Base-by-base conservation (phyloP, 129 eudicot genomes). In the Flaveria linearis region DNA sequence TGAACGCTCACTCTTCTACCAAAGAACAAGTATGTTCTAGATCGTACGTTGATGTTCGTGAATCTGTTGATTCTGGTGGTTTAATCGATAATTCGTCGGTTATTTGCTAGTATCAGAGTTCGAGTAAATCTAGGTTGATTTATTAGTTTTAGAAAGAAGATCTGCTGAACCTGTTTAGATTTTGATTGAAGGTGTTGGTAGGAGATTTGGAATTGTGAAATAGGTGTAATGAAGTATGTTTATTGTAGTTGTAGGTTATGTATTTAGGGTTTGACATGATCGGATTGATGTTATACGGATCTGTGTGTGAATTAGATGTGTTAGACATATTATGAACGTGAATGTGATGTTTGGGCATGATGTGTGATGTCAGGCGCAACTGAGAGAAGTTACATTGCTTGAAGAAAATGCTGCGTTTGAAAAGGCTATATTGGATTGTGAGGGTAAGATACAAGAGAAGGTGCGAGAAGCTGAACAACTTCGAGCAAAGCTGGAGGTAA, bases 1-100 rank as follows among this genome's bases (percentile, higher is more conserved):
- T 93, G 76, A 88, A 90, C 74, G 87, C 98, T 68, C 98, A 93
- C 77, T 88, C 96, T 14, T 65, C 98, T 72, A 93, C 98, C 73
- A 91, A 83, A 76, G 76, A 86, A 78, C 89, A 90, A 97, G 98
- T 92, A 52, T 17, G 43, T 66, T 66, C 5, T 20, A 6, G 33
- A 41, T 68, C 75, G 9, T 16, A 16, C 57, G 60, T 22, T 77
- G 60, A 41, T 56, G 46, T 78, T 72, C 39, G 5, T 42, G 0
- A 18, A 3, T 51, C 36, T 36, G 22, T 18, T n/a, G 25, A 42
- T 25, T 45, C 11, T 9, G n/a, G 5, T 71, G 10, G 75, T 23
- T 15, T 22, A 16, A 17, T 74, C n/a, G 30, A 30, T 30, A 30
- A 30, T 0, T 30, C 36, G 5, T 30, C 36, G 36, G 36, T 30